These are phyloP conservation scores for Penicillium sp. DNA, from an alignment of 2,329 filamentous ascomycete species.

Conservation along the genomic window DNA sequence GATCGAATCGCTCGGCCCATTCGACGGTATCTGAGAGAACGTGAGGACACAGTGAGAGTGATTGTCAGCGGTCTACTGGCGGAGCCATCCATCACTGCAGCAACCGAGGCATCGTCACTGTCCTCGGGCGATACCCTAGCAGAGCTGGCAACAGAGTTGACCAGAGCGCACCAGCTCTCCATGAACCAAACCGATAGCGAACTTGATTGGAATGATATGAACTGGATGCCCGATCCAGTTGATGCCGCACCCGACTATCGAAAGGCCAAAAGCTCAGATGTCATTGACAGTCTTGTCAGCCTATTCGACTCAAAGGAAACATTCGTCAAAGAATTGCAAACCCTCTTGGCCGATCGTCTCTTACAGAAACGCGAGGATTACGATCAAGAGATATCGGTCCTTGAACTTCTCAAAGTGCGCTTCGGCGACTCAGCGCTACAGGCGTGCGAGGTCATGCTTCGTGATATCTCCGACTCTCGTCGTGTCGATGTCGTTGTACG, in stretches of 20 bases:
- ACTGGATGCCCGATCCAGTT: constrained; percentile 88
- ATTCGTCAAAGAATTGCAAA: constrained; percentile 93
- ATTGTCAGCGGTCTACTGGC: constrained; percentile 65
- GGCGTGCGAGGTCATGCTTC: constrained; percentile 95
- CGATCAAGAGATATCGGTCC: constrained; percentile 76
- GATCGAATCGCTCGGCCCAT: constrained; percentile 67
- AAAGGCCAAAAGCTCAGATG: constrained; percentile 82
- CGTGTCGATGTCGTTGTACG: constrained; percentile 69
- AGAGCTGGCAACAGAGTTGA: constrained; percentile 57
- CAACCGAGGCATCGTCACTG: constrained; percentile 18
- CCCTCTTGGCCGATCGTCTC: constrained; percentile 81
- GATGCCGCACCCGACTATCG: constrained; percentile 93
- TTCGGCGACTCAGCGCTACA: constrained; percentile 86
- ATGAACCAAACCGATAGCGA: constrained; percentile 58
- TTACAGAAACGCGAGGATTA: constrained; percentile 66
- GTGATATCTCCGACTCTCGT: constrained; percentile 82
- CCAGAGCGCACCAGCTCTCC: constrained; percentile 42
- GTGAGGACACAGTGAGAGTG: constrained; percentile 66
- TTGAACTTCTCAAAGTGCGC: constrained; percentile 82
- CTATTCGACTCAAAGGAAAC: constrained; percentile 85
- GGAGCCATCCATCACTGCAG: constrained; percentile 47
- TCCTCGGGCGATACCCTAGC: constrained; percentile 45
- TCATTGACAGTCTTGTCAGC: constrained; percentile 85
- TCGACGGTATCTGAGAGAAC: constrained; percentile 61
- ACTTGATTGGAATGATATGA: constrained; percentile 87